Evolutionary conservation across 2,329 filamentous ascomycete genomes (phyloP), one percentile per base, ranked within the genome.

Genomic region (Macrophomina phaseolina): DNA sequence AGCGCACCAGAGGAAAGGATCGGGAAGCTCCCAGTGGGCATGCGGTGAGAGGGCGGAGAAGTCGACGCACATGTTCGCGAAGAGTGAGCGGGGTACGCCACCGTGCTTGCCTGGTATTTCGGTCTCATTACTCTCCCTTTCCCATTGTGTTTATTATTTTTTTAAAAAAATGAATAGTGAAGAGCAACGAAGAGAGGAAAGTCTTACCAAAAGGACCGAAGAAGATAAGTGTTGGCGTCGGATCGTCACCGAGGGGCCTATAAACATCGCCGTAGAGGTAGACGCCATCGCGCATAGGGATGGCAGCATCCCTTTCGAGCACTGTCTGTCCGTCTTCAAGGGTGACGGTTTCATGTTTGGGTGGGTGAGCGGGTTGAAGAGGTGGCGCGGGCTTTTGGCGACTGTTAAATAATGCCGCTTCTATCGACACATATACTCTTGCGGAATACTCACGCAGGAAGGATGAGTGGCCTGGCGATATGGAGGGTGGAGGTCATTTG

Each of bases 191-290:
- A 12, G 7, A 38, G 4, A 38, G 36, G 36, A 12, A 38, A 38
- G 36, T 8, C 36, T 8, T 38, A 38, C 36, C 42, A 67, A 80
- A 84, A 8, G 77, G 78, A 5, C 75, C 78, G 80, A 80, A 84
- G 64, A 74, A 76, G 1, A 85, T 68, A 23, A 84, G 71, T 1
- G 81, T 81, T 1, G 82, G 82, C 1, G 82, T 30, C 7, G 12
- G n/a, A 68, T 66, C 66, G 32, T 72, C 70, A 7, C 11, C 36
- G 1, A 78, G 71, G 0, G 81, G 81, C 5, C 82, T 75, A 68
- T 81, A 83, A 40, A 84, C 75, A 56, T 84, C 82, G 6, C 74
- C 75, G 68, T 82, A 83, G 0, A 84, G 73, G 1, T 71, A 71
- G 9, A 68, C 72, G 30, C 82, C 81, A 67, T 84, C 81, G 53